Evolutionary conservation across 352 stramenopile species (phyloP).

Genomic region (Pythium coloratum): DNA sequence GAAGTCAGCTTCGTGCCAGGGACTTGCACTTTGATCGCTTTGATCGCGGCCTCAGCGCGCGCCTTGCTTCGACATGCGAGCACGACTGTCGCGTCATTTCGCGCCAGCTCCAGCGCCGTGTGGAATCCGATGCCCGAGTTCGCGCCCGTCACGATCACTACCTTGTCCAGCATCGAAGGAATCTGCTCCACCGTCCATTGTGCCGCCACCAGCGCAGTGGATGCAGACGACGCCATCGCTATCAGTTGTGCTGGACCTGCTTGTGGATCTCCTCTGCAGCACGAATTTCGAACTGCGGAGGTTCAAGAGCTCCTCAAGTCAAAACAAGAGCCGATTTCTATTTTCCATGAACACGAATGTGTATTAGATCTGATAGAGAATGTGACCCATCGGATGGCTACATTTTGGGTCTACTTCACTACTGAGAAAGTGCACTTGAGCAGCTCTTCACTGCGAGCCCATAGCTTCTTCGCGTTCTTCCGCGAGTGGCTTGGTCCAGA

Average conservation of each 20-base stretch:
- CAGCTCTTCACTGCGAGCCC: conserved; percentile 22
- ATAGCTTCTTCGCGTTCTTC: conserved; percentile 22
- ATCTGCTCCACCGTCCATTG: conserved; percentile 23
- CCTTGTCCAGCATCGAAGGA: conserved; percentile 32
- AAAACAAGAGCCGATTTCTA: too few relatives aligned
- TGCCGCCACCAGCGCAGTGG: conserved; percentile 16
- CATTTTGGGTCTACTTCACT: conserved; percentile 9
- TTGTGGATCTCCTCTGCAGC: background rate
- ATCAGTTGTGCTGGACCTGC: background rate
- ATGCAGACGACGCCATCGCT: conserved; percentile 9
- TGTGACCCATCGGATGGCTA: background rate
- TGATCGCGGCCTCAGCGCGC: conserved; percentile 15
- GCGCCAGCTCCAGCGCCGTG: conserved; percentile 42
- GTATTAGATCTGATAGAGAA: conserved; percentile 7
- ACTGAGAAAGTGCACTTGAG: conserved; percentile 12
- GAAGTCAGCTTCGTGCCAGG: conserved; percentile 28
- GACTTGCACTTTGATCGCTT: conserved; percentile 27
- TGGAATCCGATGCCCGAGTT: conserved; percentile 70
- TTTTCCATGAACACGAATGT: background rate
- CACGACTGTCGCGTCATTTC: conserved; percentile 56
- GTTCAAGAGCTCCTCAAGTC: background rate
- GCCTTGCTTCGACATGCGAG: conserved; percentile 49
- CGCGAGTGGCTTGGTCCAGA: conserved; percentile 19
- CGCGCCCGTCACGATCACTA: conserved; percentile 62
- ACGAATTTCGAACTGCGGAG: background rate